These are phyloP conservation scores for Rhynchosporium agropyri DNA, from an alignment of 2,329 filamentous ascomycete genomes.

Conservation along the genomic window DNA sequence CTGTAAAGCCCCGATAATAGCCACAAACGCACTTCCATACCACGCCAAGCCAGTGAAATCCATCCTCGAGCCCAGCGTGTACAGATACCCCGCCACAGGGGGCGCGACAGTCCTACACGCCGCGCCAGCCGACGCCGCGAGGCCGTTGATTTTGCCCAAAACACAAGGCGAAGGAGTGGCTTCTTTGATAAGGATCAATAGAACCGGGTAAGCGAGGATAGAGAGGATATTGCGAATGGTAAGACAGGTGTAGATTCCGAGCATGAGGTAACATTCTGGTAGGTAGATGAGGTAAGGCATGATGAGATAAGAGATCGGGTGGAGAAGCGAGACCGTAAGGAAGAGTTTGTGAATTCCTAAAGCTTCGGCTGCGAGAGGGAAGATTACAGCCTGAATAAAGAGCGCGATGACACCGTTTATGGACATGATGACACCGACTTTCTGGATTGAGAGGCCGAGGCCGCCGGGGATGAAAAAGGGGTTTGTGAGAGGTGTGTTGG, in stretches of 20 bases:
- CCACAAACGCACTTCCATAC: conserved; percentile 62
- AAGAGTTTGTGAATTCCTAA: conserved; percentile 57
- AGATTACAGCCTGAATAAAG: conserved; percentile 61
- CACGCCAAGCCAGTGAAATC: conserved; percentile 65
- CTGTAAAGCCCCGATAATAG: conserved; percentile 59
- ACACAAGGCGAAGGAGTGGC: conserved; percentile 59
- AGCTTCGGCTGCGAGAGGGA: conserved; percentile 60
- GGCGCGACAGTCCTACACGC: conserved; percentile 70
- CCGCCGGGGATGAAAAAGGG: conserved; percentile 62
- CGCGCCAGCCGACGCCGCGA: conserved; percentile 66
- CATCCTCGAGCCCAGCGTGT: conserved; percentile 59
- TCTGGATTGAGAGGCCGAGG: conserved; percentile 62
- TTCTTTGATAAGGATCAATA: conserved; percentile 70
- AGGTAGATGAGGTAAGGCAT: conserved; percentile 61
- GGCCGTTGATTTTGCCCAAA: conserved; percentile 66
- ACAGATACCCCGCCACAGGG: conserved; percentile 64
- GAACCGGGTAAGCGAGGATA: conserved; percentile 65
- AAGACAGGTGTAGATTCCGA: conserved; percentile 56
- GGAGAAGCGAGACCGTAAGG: conserved; percentile 19
- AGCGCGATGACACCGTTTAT: conserved; percentile 61
- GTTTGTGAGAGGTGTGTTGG: conserved; percentile 37
- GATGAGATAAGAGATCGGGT: conserved; percentile 54
- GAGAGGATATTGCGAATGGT: conserved; percentile 60
- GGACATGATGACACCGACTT: conserved; percentile 64
- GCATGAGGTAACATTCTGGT: conserved; percentile 52